phyloP scores from a whole-genome alignment of 345 rosid species.

The Melaleuca alternifolia region DNA sequence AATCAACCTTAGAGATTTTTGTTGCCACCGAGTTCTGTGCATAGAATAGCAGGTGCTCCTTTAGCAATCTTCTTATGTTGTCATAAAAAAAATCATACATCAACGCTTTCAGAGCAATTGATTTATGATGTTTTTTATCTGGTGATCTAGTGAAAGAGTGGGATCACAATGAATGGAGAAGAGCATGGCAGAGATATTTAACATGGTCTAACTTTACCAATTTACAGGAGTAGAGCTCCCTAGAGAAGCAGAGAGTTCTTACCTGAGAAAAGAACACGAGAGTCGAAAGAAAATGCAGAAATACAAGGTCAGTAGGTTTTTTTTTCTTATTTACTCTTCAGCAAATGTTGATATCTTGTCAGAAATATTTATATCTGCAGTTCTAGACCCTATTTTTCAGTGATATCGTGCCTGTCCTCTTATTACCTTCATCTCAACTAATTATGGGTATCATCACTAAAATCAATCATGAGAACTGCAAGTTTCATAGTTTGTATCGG shows the following conservation, averaged over 20 bases:
- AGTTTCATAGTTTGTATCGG: background rate
- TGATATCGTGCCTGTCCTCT: background rate
- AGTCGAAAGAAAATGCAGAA: constrained; percentile 42
- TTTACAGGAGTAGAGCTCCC: constrained; percentile 21
- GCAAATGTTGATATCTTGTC: background rate
- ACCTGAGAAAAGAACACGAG: constrained; percentile 49
- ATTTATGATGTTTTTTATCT: background rate
- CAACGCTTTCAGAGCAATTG: background rate
- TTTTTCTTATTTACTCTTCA: background rate
- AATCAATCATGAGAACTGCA: background rate
- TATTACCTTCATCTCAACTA: background rate
- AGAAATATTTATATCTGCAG: background rate
- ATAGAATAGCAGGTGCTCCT: background rate
- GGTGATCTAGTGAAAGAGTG: background rate
- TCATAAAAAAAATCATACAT: background rate
- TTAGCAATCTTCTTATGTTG: background rate
- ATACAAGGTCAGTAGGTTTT: constrained; percentile 42
- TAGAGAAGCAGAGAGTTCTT: constrained; percentile 42
- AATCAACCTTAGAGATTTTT: background rate
- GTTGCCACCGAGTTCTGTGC: background rate
- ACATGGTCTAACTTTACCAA: background rate
- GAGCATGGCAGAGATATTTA: constrained; percentile 2
- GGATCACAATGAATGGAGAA: background rate
- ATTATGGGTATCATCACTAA: background rate
- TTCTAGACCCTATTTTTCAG: background rate